A percentile compares a stretch with the other conserved stretches of the same genome.
phyloP scores from a whole-genome alignment of 306 rosid genomes.

The Mimosa pudica region DNA sequence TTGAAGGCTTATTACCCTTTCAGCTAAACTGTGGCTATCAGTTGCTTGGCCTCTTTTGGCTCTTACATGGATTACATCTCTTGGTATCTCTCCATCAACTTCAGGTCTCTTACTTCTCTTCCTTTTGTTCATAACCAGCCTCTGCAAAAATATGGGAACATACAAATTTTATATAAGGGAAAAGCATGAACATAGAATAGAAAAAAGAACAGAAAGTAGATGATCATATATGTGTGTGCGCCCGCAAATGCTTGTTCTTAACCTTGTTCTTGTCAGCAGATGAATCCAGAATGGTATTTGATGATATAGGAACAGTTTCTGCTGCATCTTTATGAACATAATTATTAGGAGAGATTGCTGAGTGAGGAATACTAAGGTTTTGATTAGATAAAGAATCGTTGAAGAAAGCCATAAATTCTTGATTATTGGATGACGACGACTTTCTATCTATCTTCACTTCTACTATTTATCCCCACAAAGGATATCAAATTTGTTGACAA shows the following conservation, averaged over 20 bases:
- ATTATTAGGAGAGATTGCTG: conserved; percentile 27
- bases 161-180: not conserved
- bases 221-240: not conserved
- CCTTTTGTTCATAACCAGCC: conserved; percentile 53
- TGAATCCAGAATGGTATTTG: conserved; percentile 6
- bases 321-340: conserved; percentile 17
- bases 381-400: conserved; percentile 10
- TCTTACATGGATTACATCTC: conserved; percentile 64
- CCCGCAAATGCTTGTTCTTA: not conserved
- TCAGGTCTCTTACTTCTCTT: conserved; percentile 42
- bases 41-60: conserved; percentile 78
- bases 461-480: not conserved
- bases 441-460: conserved; percentile 15
- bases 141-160: conserved; percentile 35
- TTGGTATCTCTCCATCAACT: conserved; percentile 41
- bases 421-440: conserved; percentile 17
- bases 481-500: not conserved
- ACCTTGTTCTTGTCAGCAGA: conserved; percentile 40
- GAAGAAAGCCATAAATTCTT: conserved; percentile 40
- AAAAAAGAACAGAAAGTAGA: not conserved
- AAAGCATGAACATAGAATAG: conserved; percentile 17
- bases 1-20: conserved; percentile 52
- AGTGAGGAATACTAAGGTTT: conserved; percentile 32
- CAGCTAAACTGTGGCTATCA: conserved; percentile 73
- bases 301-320: conserved; percentile 14